phyloP scores from a whole-genome alignment of 129 eudicot genomes.

The Sambucus nigra region DNA sequence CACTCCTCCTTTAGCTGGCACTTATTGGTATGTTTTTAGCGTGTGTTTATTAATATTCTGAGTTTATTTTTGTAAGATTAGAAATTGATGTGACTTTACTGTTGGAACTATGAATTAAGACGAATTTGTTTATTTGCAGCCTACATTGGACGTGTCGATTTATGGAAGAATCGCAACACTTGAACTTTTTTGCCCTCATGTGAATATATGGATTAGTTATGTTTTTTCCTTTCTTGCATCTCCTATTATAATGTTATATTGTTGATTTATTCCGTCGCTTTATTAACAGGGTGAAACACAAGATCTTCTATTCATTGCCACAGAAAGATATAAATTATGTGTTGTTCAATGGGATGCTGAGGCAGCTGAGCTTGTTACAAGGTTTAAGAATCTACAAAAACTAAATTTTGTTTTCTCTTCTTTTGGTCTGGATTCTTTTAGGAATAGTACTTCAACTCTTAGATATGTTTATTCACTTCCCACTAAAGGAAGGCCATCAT shows the following conservation, averaged over 20 bases:
- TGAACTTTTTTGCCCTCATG: conserved; percentile 94
- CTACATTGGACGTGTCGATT: conserved; percentile 91
- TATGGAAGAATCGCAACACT: conserved; percentile 97
- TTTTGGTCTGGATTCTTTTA: background rate
- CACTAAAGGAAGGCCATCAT: no score
- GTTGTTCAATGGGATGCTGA: conserved; percentile 97
- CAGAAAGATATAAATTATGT: conserved; percentile 93
- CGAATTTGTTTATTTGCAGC: conserved; percentile 34
- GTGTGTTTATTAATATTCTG: no score
- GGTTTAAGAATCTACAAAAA: conserved; percentile 31
- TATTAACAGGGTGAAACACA: conserved; percentile 76
- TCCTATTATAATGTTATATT: background rate
- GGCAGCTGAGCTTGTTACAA: conserved; percentile 71
- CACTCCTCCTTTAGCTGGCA: no score
- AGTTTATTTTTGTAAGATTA: no score
- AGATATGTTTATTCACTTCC: background rate
- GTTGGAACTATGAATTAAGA: background rate
- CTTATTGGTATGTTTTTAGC: no score
- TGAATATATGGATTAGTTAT: conserved; percentile 27
- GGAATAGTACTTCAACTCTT: background rate
- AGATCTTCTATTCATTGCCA: conserved; percentile 93
- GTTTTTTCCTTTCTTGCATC: background rate
- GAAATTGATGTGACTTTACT: background rate
- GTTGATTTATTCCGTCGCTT: background rate
- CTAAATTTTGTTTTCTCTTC: background rate